A percentile compares a stretch with the other conserved stretches of the same genome.
These are phyloP conservation scores for Nitzschia sp. DNA, from an alignment of 108 stramenopile genomes.

Conservation along the genomic window DNA sequence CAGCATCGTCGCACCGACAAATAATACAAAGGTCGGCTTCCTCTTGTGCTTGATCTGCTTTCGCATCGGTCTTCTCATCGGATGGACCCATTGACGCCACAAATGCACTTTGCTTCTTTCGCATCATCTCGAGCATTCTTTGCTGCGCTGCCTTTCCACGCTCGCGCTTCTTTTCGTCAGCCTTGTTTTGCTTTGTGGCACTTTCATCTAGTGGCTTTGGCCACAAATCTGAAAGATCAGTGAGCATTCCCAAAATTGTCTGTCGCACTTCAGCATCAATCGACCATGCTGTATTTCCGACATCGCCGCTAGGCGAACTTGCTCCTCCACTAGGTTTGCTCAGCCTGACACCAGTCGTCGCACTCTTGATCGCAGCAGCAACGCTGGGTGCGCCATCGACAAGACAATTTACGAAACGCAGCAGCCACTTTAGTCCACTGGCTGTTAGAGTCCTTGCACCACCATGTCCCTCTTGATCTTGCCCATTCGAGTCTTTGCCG, in stretches of 20 bases:
- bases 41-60: constrained; percentile 50
- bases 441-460: constrained; percentile 73
- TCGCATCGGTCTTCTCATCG: constrained; percentile 31
- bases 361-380: constrained; percentile 60
- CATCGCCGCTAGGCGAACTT: constrained; percentile 6
- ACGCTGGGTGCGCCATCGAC: constrained; percentile 78
- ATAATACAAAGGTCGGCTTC: constrained; percentile 86
- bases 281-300: constrained; percentile 40
- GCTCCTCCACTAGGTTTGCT: constrained; percentile 15
- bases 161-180: constrained; percentile 61
- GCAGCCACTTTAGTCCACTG: constrained; percentile 82
- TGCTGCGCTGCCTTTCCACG: constrained; percentile 78
- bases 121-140: constrained; percentile 80
- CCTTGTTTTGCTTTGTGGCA: constrained; percentile 28
- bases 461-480: constrained; percentile 62
- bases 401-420: constrained; percentile 80
- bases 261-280: constrained; percentile 47
- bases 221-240: constrained; percentile 77
- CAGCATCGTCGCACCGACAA: constrained; percentile 83
- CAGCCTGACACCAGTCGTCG: constrained; percentile 60
- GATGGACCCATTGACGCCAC: constrained; percentile 68
- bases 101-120: constrained; percentile 73
- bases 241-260: constrained; percentile 66
- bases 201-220: constrained; percentile 49
- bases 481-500: constrained; percentile 40